Percentiles rank a stretch among this genome's conserved stretches.
Conservation (phyloP, 352 stramenopile genomes). For the Phytophthora fragariae region DNA sequence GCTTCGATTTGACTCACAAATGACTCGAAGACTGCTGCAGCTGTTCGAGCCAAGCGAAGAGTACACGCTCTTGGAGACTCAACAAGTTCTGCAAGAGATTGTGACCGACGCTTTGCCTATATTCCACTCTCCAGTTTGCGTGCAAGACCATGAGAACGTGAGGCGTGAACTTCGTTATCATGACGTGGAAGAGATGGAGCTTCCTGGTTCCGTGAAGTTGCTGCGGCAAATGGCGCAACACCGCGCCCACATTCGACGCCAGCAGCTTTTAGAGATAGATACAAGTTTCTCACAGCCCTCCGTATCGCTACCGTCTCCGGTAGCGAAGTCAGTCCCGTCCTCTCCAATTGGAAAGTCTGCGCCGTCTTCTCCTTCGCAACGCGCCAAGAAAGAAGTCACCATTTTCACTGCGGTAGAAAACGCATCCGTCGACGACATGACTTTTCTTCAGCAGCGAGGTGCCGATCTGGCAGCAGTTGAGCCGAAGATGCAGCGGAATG, state of each 20-base stretch:
- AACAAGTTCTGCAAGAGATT: constrained; percentile 47
- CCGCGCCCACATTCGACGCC: constrained; percentile 54
- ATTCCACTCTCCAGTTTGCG: constrained; percentile 33
- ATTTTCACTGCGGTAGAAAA: constrained; percentile 68
- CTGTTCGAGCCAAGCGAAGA: constrained; percentile 40
- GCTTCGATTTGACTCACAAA: constrained; percentile 49
- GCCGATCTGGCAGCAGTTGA: constrained; percentile 52
- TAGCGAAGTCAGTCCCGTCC: neutral
- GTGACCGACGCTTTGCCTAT: constrained; percentile 43
- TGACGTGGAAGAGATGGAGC: constrained; percentile 64
- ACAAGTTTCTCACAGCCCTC: neutral
- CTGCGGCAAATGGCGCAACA: constrained; percentile 56
- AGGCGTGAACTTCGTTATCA: constrained; percentile 32
- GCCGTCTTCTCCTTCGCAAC: constrained; percentile 25
- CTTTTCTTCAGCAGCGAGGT: constrained; percentile 57
- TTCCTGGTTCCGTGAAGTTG: constrained; percentile 48
- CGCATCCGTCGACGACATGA: constrained; percentile 62
- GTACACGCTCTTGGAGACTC: constrained; percentile 39
- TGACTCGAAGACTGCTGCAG: constrained; percentile 59
- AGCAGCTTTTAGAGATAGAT: constrained; percentile 38
- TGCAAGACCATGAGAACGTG: constrained; percentile 22
- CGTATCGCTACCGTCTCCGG: neutral
- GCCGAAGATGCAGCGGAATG: constrained; percentile 49
- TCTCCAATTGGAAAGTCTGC: constrained; percentile 19
- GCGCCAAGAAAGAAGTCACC: constrained; percentile 37